These are phyloP conservation scores for Yamadazyma ubonensis DNA, from an alignment of 805 yeast genomes.

Conservation along the genomic window DNA sequence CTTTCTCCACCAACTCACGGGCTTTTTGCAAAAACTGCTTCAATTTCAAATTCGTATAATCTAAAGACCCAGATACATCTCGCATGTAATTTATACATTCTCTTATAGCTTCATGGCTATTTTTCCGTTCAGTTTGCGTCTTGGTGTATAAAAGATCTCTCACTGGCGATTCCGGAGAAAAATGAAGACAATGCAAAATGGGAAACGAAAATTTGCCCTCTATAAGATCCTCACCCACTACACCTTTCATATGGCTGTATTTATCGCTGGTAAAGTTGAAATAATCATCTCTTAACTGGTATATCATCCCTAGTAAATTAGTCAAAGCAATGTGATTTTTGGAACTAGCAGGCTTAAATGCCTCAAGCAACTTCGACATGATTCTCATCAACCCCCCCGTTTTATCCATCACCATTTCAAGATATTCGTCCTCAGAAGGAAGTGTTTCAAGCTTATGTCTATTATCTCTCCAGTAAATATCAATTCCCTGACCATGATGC, in stretches of 20 bases:
- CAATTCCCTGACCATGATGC: slow-evolving; percentile 89
- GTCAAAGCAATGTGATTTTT: slow-evolving; percentile 47
- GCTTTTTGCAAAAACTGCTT: slow-evolving; percentile 9
- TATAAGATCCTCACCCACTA: slow-evolving; percentile 75
- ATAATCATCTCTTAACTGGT: slow-evolving; percentile 85
- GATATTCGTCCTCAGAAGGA: slow-evolving; percentile 48
- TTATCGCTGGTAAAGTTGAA: slow-evolving; percentile 58
- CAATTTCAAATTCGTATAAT: slow-evolving; percentile 19
- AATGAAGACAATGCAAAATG: slow-evolving; percentile 53
- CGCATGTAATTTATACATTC: slow-evolving; percentile 24
- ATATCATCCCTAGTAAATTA: slow-evolving; percentile 74
- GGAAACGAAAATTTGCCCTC: slow-evolving; percentile 92
- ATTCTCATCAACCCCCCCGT: slow-evolving; percentile 88
- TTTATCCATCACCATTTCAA: slow-evolving; percentile 77
- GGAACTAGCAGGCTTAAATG: slow-evolving; percentile 11
- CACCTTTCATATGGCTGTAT: slow-evolving; percentile 62
- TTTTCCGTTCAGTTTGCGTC: slow-evolving; percentile 18
- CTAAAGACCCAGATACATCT: slow-evolving; percentile 23
- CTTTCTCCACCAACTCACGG: slow-evolving; percentile 21
- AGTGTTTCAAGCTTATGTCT: not conserved
- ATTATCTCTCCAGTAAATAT: slow-evolving; percentile 71
- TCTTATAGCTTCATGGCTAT: slow-evolving; percentile 14
- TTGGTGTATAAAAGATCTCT: slow-evolving; percentile 21
- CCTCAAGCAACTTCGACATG: slow-evolving; percentile 63
- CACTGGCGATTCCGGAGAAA: slow-evolving; percentile 21